Conservation (phyloP, 2,329 filamentous ascomycete species). For the Trichophyton benhamiae region DNA sequence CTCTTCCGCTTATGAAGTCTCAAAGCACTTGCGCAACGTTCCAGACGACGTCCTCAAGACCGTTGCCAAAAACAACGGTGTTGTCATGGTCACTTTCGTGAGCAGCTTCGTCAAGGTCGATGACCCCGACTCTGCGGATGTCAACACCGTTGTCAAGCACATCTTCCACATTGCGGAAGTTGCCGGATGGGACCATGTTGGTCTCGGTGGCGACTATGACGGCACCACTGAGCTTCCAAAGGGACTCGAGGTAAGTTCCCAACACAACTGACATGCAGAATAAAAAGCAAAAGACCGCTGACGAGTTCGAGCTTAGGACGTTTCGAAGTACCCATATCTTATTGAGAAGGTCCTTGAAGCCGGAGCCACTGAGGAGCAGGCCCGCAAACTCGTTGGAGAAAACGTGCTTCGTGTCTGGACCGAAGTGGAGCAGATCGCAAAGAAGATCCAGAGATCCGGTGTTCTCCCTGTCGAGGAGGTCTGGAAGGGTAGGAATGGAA, state of each 20-base stretch:
- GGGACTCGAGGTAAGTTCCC: slow-evolving; percentile 18
- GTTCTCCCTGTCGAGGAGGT: slow-evolving; percentile 15
- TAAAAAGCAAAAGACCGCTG: background rate
- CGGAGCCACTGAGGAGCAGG: slow-evolving; percentile 30
- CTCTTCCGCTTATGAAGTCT: slow-evolving; percentile 16
- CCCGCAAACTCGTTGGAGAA: slow-evolving; percentile 26
- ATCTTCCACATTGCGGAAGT: slow-evolving; percentile 23
- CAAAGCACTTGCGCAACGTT: slow-evolving; percentile 28
- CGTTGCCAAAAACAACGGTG: slow-evolving; percentile 28
- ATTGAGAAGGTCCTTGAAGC: slow-evolving; percentile 22
- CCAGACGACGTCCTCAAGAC: slow-evolving; percentile 31
- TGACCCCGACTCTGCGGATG: slow-evolving; percentile 21
- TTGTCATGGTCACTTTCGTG: slow-evolving; percentile 34
- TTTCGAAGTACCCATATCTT: slow-evolving; percentile 17
- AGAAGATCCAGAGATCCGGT: slow-evolving; percentile 12
- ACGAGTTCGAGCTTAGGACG: slow-evolving; percentile 14
- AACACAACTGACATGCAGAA: no score
- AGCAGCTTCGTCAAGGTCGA: slow-evolving; percentile 22
- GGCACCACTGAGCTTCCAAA: slow-evolving; percentile 17
- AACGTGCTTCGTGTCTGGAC: slow-evolving; percentile 26
- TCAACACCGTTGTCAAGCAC: slow-evolving; percentile 29
- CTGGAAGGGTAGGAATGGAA: slow-evolving; percentile 12
- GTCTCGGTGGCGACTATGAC: slow-evolving; percentile 26
- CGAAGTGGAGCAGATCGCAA: slow-evolving; percentile 13
- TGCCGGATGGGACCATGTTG: slow-evolving; percentile 26